phyloP scores from a whole-genome alignment of 305 asterid genomes.

The Solanum hybrid region DNA sequence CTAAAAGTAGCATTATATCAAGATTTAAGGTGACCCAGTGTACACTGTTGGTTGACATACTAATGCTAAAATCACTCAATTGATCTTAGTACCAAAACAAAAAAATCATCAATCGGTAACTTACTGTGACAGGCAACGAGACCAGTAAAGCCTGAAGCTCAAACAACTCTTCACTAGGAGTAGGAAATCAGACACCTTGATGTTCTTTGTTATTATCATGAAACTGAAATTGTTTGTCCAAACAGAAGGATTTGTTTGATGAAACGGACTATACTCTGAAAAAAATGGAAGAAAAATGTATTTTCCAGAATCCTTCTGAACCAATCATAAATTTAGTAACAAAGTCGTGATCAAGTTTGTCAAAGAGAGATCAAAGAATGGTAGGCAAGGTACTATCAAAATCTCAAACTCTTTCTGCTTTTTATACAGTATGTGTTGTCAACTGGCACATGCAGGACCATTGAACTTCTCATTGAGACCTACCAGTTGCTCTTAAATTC shows the following conservation, averaged over 20 bases:
- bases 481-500: not conserved
- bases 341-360: not conserved
- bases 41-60: not conserved
- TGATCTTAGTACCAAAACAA: not conserved
- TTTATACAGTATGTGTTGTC: not conserved
- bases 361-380: not conserved
- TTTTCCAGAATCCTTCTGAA: not conserved
- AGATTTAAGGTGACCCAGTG: not conserved
- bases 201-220: not conserved
- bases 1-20: not conserved
- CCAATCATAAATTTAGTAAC: not conserved
- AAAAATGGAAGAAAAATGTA: not conserved
- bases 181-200: not conserved
- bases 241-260: not conserved
- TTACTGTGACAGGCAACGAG: not conserved
- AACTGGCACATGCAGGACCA: slow-evolving; percentile 2
- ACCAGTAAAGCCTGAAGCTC: not conserved
- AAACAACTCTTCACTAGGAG: not conserved
- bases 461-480: not conserved
- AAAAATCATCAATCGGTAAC: not conserved
- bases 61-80: not conserved
- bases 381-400: not conserved
- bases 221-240: not conserved
- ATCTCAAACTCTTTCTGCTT: not conserved
- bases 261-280: not conserved